A percentile compares a stretch with the other conserved stretches of the same genome.
Evolutionary conservation across 345 rosid species (phyloP).

Genomic region (Rubroshorea leprosula): DNA sequence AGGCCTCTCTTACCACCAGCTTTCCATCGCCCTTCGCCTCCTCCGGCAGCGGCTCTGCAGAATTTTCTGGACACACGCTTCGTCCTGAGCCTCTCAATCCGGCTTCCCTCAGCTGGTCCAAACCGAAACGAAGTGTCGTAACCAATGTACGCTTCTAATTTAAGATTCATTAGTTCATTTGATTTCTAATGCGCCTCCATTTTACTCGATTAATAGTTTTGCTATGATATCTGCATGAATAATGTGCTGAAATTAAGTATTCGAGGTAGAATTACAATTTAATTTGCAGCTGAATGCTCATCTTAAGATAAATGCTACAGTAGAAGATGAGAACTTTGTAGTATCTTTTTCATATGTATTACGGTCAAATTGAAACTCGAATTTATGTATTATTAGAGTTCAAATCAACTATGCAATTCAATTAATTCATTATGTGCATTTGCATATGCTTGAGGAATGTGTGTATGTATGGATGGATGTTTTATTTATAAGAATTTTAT

Average conservation of each 20-base stretch:
- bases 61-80: conserved; percentile 46
- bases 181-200: not conserved
- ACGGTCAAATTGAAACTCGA: no score
- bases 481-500: conserved; percentile 8
- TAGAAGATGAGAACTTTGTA: no score
- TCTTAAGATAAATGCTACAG: no score
- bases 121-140: conserved; percentile 59
- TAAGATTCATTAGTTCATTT: conserved; percentile 1
- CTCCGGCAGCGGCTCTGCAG: conserved; percentile 43
- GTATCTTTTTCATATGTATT: not conserved
- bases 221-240: not conserved
- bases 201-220: conserved; percentile 4
- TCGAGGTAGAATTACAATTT: not conserved
- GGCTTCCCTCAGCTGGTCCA: conserved; percentile 39
- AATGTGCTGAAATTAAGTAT: not conserved
- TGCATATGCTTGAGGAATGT: no score
- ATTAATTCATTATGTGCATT: no score
- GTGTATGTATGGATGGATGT: no score
- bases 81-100: conserved; percentile 44
- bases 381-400: no score
- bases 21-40: conserved; percentile 35
- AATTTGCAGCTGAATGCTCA: not conserved
- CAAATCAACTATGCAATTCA: no score
- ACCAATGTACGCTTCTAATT: conserved; percentile 45
- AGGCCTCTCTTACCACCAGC: conserved; percentile 47